Evolutionary conservation across 805 yeast genomes (phyloP), one percentile per base, ranked within the genome.

Genomic region (Nakazawaea populi): DNA sequence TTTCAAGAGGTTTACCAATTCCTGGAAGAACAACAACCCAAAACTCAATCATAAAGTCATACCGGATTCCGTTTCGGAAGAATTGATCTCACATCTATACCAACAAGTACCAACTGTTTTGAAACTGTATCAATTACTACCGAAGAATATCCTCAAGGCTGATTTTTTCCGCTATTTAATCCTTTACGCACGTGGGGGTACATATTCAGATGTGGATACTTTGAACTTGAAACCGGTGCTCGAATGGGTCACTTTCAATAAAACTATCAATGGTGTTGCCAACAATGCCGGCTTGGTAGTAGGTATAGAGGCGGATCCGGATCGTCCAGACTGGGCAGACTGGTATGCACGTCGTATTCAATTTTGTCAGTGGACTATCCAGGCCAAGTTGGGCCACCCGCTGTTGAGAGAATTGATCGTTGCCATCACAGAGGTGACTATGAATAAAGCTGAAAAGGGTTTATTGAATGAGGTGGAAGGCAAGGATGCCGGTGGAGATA

Each of bases 241-340:
- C 24, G 59, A 72, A 24, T 94, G 99, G 99, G 71, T 83, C n/a
- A 80, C 92, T 0, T 65, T 68, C 39, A 68, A 74, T 51, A 58
- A 53, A 50, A 36, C 65, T 55, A 9, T 49, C 28, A 47, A 57
- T 18, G 44, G 57, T 4, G 46, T 42, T 2, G 10, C 46, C 10
- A 50, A 50, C 40, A 50, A 45, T n/a, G 78, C 89, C 2, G 98
- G 98, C 0, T 72, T 92, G 27, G 83, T 85, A 3, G 79, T 92
- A 6, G 98, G 98, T 0, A 88, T 92, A 42, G 99, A 94, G 65
- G 97, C 97, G 1, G 99, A 92, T 60, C 97, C 98, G 0, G 97
- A 92, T 64, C 74, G 98, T 57, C 85, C 85, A 0, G 98, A 92
- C 66, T 94, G 99, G 99, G 70, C 77, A 31, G 85, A 85, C 6